Evolutionary conservation across 305 asterid genomes (phyloP).

Genomic region (Euphrasia arctica): DNA sequence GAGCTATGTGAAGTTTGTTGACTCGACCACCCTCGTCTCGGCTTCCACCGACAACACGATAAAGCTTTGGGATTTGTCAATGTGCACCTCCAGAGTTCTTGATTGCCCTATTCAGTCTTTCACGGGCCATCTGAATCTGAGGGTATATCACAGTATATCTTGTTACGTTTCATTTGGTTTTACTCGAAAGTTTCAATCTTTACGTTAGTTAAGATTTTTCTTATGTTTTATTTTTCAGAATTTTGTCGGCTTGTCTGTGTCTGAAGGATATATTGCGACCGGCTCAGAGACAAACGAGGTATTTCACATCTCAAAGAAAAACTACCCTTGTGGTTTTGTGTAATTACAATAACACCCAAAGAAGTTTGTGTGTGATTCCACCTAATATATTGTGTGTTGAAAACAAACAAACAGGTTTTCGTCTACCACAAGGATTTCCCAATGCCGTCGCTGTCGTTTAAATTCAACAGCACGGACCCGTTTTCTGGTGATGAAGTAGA

Average conservation of each 20-base stretch:
- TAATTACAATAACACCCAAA: too few species aligned
- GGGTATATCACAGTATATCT: constrained; percentile 68
- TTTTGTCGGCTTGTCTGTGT: constrained; percentile 90
- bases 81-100: constrained; percentile 64
- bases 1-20: constrained; percentile 92
- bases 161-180: not conserved
- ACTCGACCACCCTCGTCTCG: constrained; percentile 85
- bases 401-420: constrained; percentile 46
- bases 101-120: constrained; percentile 90
- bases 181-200: not conserved
- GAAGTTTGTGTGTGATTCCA: too few species aligned
- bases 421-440: constrained; percentile 88
- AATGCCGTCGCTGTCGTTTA: constrained; percentile 80
- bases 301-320: constrained; percentile 12
- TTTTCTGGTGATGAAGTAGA: constrained; percentile 69
- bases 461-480: constrained; percentile 63
- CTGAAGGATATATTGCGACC: constrained; percentile 93
- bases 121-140: constrained; percentile 91
- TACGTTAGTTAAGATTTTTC: constrained; percentile 9
- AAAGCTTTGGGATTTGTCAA: constrained; percentile 98
- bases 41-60: constrained; percentile 96
- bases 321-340: too few species aligned
- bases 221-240: constrained; percentile 63
- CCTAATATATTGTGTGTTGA: not conserved
- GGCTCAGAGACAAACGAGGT: constrained; percentile 99